Evolutionary conservation across 306 rosid species (phyloP), one percentile per base, ranked within the genome.

Genomic region (Gynostemma pentaphyllum): DNA sequence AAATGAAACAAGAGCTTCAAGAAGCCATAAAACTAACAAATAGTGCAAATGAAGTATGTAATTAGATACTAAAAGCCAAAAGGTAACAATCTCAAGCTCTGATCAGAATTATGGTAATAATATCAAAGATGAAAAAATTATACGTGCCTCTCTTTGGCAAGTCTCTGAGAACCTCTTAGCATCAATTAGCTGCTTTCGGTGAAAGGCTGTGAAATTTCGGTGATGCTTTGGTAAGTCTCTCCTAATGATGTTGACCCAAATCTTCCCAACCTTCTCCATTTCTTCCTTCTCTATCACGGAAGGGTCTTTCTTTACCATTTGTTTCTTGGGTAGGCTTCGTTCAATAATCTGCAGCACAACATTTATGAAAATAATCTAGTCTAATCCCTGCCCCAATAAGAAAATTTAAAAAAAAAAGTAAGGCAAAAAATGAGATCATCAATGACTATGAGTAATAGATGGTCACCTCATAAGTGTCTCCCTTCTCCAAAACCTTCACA

Each of bases 401-500:
- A 7, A 70, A 37, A 26, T 50, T 29, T 34, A 66, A 62, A n/a
- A n/a, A n/a, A n/a, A 49, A 44, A 34, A n/a, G 42, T 22, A 26
- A 13, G 6, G 27, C 7, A 11, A 13, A 30, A 18, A 28, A 4
- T 27, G 62, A 39, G 7, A 9, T 16, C 54, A 46, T n/a, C 42
- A 2, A 12, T n/a, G n/a, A n/a, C n/a, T n/a, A n/a, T n/a, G n/a
- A n/a, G 14, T 32, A 61, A 15, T 7, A 67, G 66, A 60, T 26
- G 16, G 59, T 63, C 61, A 94, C 99, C 99, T 94, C 99, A 42
- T 94, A 94, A 44, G 99, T 78, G 76, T 94, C 99, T 67, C 99
- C 96, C 78, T 94, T 94, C 83, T 94, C 99, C 82, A 89, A 80
- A 82, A 94, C 99, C 84, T 94, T 94, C 64, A 94, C 99, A 72